Evolutionary conservation across 116 monocot genomes (phyloP), one percentile per base, ranked within the genome.

Genomic region (Posidonia oceanica): DNA sequence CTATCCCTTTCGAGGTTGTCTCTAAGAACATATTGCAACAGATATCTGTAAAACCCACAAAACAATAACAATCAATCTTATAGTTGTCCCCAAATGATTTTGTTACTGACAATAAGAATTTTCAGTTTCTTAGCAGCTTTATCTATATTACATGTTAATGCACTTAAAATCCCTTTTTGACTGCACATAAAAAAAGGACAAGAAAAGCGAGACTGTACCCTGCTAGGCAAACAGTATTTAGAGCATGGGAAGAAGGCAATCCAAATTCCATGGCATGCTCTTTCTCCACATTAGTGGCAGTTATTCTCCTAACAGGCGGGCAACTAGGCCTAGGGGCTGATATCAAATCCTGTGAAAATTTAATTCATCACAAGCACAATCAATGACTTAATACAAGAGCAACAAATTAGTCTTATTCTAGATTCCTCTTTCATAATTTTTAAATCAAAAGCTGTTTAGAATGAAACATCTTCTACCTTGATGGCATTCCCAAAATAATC

Each of bases 191-290:
- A 66, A 3, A 44, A 39, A 22, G 15, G 40, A 17, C 15, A 29
- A 15, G 14, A 15, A 40, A 39, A 66, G 3, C 14, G 54, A 73
- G 44, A 39, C 39, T 0, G 52, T 87, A 92, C 97, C 97, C 92
- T 52, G 85, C 73, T 22, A 97, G 71, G 74, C 89, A 92, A 48
- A 97, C 89, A 8, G 97, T 97, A 61, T 97, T 97, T 14, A 92
- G 87, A 71, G 85, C 89, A 79, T 97, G 97, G 3, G 97, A 97
- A 23, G 97, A 97, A 42, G 97, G 97, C 69, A 92, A 76, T 8
- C 92, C 97, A 72, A 87, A 97, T 68, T 97, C 89, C 97, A 87
- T 87, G 38, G 90, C 92, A 71, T 98, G 80, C 59, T 87, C 87
- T 71, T 90, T 81, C 83, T 98, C 98, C 71, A 85, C 86, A 15